Base-by-base conservation (phyloP, 2,329 filamentous ascomycete species). In the Penicillium thymicola region DNA sequence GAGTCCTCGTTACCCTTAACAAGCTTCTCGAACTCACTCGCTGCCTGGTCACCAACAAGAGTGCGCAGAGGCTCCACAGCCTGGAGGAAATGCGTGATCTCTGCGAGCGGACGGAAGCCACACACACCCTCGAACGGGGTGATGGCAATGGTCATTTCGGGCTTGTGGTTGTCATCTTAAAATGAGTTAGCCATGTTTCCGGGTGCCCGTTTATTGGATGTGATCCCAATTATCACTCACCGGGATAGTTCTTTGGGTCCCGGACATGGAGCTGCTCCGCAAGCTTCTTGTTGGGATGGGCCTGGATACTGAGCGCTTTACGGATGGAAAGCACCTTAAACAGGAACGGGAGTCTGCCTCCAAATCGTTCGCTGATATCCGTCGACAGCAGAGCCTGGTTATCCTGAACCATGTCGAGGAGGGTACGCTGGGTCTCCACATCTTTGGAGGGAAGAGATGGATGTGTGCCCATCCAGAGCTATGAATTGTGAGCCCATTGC, bases 381-480 rank as follows among this genome's bases (percentile, higher is more conserved):
- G 81, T 73, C 0, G 90, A 90, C 64, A 99, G 83, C 49, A 99
- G 83, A 23, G 87, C 85, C 69, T 91, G 83, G 78, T 97, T 97
- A 66, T 93, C 89, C 71, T 90, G 81, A 51, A 97, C 87, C 44
- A 97, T 82, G 59, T 97, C 92, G 63, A 96, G 85, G 11, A 99
- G 84, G 2, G 89, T 89, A 52, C 91, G 89, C 72, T 92, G 88
- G 28, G 94, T 96, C 47, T 83, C 79, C 64, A 96, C 74, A 70
- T 97, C 92, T 74, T 89, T 95, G 57, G 94, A 97, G 18, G 94
- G 94, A 68, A 97, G 92, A 44, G 91, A 96, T 43, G 93, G 92
- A 70, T 99, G 94, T 1, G 93, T 97, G 70, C 94, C 94, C 94
- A 99, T 99, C 94, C 94, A 99, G 69, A 99, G 81, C 92, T 97